These are phyloP conservation scores for Aphelidium insulamus DNA, from an alignment of 371 early-diverging fungal genomes.

Conservation along the genomic window DNA sequence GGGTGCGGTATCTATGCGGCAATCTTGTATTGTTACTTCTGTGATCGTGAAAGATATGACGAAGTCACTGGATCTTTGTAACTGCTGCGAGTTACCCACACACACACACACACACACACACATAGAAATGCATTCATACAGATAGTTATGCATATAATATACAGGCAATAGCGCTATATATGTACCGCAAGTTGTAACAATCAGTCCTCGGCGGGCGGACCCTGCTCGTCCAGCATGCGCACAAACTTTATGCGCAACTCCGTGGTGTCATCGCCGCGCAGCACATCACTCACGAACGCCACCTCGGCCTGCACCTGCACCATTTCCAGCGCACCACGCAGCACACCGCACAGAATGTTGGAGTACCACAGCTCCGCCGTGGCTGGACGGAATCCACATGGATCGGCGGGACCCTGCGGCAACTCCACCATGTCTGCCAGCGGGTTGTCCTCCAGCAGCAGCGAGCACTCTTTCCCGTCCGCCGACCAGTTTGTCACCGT, in stretches of 20 bases:
- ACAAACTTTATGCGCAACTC: slow-evolving; percentile 74
- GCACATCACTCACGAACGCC: slow-evolving; percentile 52
- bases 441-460: slow-evolving; percentile 83
- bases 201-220: slow-evolving; percentile 83
- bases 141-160: too few species aligned
- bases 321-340: slow-evolving; percentile 89
- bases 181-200: too few species aligned
- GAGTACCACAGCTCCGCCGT: slow-evolving; percentile 86
- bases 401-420: slow-evolving; percentile 45
- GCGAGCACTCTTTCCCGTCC: slow-evolving; percentile 65
- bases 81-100: too few species aligned
- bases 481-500: slow-evolving; percentile 50
- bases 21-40: too few species aligned
- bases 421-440: slow-evolving; percentile 56
- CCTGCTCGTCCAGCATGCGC: slow-evolving; percentile 78
- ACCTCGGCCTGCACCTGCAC: slow-evolving; percentile 81
- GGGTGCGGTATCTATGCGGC: too few species aligned
- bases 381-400: slow-evolving; percentile 42
- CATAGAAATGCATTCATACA: too few species aligned
- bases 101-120: too few species aligned
- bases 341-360: slow-evolving; percentile 78
- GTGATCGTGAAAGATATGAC: too few species aligned
- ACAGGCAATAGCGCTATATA: too few species aligned
- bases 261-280: slow-evolving; percentile 72
- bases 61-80: too few species aligned